phyloP scores from a whole-genome alignment of 1,284 basidiomycete genomes.

The Wolfiporia cocos region DNA sequence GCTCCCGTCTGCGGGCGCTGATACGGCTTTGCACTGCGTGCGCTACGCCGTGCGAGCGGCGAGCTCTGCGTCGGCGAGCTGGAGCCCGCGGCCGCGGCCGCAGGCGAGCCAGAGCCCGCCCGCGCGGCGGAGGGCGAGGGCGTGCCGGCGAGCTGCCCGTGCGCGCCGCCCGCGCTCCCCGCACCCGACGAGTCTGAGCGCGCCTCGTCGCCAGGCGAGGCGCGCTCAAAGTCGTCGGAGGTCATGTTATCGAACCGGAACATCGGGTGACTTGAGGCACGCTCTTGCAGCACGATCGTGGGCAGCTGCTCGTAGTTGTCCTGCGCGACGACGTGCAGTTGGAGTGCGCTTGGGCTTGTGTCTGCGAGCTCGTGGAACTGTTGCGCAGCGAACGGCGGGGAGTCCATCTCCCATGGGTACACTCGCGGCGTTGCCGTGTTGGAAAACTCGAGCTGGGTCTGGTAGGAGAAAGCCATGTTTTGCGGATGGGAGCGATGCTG shows the following conservation, averaged over 20 bases:
- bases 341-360: conserved; percentile 11
- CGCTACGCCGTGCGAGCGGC: conserved; percentile 16
- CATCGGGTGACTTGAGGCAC: conserved; percentile 2
- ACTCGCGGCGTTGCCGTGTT: conserved; percentile 18
- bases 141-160: neutral
- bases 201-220: conserved; percentile 8
- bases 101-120: no score
- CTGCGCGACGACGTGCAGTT: conserved; percentile 4
- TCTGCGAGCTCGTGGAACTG: conserved; percentile 11
- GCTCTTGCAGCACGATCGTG: neutral
- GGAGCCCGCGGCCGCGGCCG: conserved; percentile 17
- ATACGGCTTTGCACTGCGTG: conserved; percentile 25
- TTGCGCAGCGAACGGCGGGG: neutral
- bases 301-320: conserved; percentile 2
- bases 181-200: conserved; percentile 9
- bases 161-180: neutral
- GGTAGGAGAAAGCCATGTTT: conserved; percentile 18
- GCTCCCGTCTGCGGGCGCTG: conserved; percentile 19
- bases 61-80: conserved; percentile 16
- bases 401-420: conserved; percentile 16
- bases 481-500: conserved; percentile 1
- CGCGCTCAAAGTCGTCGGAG: conserved; percentile 20
- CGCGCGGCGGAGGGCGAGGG: conserved; percentile 10
- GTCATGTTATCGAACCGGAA: conserved; percentile 26
- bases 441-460: conserved; percentile 15